These are phyloP conservation scores for Coemansia sp. DNA, from an alignment of 192 early-diverging fungal genomes.

Conservation along the genomic window DNA sequence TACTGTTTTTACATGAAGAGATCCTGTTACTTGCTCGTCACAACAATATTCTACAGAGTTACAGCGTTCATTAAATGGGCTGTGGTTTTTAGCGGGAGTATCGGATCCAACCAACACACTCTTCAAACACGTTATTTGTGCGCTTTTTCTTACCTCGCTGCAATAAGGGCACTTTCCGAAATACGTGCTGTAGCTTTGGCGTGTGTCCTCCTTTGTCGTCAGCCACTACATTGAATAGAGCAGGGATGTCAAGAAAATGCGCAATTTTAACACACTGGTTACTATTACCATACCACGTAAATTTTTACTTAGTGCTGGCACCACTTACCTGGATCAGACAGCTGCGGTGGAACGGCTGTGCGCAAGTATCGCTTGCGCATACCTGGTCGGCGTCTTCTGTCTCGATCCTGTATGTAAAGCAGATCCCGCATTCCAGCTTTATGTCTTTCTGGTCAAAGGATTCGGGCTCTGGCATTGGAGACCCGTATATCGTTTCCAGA, in stretches of 20 bases:
- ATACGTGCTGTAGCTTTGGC: conserved; percentile 46
- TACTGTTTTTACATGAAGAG: neutral
- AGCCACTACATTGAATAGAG: conserved; percentile 33
- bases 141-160: conserved; percentile 7
- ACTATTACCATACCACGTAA: too few relatives aligned
- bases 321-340: conserved; percentile 44
- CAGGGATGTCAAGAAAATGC: neutral
- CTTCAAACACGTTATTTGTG: neutral
- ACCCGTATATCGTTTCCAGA: conserved; percentile 17
- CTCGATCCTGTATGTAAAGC: conserved; percentile 29
- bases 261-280: neutral
- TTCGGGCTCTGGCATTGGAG: conserved; percentile 16
- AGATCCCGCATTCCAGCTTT: conserved; percentile 50
- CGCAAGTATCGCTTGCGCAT: conserved; percentile 40
- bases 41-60: conserved; percentile 16
- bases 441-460: conserved; percentile 20
- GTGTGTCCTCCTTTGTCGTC: conserved; percentile 47
- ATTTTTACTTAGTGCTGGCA: too few relatives aligned
- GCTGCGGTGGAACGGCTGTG: conserved; percentile 43
- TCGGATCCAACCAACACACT: neutral
- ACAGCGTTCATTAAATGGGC: neutral
- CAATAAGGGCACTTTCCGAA: conserved; percentile 54
- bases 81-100: neutral
- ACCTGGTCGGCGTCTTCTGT: conserved; percentile 34
- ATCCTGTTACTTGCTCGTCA: conserved; percentile 1